Base-by-base conservation (phyloP, 257 asterid genomes). In the Solanum etuberosum region DNA sequence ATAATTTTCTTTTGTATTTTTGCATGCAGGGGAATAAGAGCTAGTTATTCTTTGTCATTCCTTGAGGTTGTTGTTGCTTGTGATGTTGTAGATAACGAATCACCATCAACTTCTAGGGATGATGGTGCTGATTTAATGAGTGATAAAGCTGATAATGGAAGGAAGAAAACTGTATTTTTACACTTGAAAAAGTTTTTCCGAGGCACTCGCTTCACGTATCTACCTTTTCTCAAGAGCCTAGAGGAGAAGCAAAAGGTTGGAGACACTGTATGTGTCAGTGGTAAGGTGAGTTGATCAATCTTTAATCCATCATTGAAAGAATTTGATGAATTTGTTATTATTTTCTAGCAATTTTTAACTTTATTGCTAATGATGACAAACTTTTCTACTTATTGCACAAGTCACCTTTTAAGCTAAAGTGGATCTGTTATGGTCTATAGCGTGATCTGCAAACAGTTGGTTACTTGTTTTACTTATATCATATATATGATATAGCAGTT, bases 111-210 rank as follows among this genome's bases (percentile, higher is more conserved):
- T 67, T 85, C 87, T 67, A 43, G 29, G 83, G 65, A 34, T 85
- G 71, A 6, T 29, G 68, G 59, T 43, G 51, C 98, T 65, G 92
- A 88, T 74, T 89, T 92, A 83, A 54, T 90, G 63, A 87, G 85
- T 63, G 93, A 90, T 83, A 92, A 87, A 87, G 87, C 86, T 80
- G 93, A 91, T 77, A 89, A 67, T 68, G 90, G 84, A 71, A 89
- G 85, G 88, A 91, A 86, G 78, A 92, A 92, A 87, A 93, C 93
- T 34, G 89, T 95, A 70, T 90, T 88, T 88, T 88, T 97, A 92
- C 98, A 97, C 93, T 94, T 97, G 92, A 97, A 97, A 93, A 94
- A 93, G 85, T 97, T 93, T 92, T 97, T 95, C 78, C 97, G 99
- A 84, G 99, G 99, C 63, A 86, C 95, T 61, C 99, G 99, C 84